Conservation (phyloP, 805 yeast species). For the Wickerhamiella occidentalis region DNA sequence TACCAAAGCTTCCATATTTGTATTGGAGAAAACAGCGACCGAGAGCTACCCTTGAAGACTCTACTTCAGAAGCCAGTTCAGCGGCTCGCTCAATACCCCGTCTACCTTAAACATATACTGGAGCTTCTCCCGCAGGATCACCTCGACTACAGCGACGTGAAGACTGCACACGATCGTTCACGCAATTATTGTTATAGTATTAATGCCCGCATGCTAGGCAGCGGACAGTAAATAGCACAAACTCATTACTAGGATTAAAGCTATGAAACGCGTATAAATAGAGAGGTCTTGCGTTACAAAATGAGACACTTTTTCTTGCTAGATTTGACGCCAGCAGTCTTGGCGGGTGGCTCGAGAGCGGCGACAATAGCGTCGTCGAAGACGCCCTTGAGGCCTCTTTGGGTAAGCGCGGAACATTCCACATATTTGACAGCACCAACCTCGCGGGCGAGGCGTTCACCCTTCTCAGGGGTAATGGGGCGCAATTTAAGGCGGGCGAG, state of each 20-base stretch:
- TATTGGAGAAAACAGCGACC: constrained; percentile 1
- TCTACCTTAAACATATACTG: constrained; percentile 5
- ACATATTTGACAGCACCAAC: constrained; percentile 92
- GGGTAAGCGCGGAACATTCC: constrained; percentile 96
- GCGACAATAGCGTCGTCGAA: constrained; percentile 98
- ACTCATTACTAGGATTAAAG: constrained; percentile 9
- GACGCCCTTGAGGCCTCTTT: constrained; percentile 92
- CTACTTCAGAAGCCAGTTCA: constrained; percentile 9
- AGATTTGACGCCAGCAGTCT: constrained; percentile 50
- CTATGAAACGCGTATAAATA: constrained; percentile 7
- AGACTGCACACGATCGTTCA: constrained; percentile 4
- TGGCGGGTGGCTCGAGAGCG: constrained; percentile 85
- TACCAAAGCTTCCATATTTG: not conserved
- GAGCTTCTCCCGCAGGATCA: constrained; percentile 5
- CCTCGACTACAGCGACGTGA: not conserved
- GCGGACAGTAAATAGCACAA: constrained; percentile 4
- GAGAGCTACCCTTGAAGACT: not conserved
- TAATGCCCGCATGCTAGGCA: constrained; percentile 4
- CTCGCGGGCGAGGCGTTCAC: constrained; percentile 87
- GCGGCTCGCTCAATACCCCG: constrained; percentile 8
- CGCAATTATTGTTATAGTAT: constrained; percentile 8
- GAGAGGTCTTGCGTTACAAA: constrained; percentile 34
- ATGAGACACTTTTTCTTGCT: constrained; percentile 63
- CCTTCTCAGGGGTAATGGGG: constrained; percentile 77
- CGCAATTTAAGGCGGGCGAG: constrained; percentile 80